Conservation (phyloP, 2,329 filamentous ascomycete species). For the Diplodia corticola region DNA sequence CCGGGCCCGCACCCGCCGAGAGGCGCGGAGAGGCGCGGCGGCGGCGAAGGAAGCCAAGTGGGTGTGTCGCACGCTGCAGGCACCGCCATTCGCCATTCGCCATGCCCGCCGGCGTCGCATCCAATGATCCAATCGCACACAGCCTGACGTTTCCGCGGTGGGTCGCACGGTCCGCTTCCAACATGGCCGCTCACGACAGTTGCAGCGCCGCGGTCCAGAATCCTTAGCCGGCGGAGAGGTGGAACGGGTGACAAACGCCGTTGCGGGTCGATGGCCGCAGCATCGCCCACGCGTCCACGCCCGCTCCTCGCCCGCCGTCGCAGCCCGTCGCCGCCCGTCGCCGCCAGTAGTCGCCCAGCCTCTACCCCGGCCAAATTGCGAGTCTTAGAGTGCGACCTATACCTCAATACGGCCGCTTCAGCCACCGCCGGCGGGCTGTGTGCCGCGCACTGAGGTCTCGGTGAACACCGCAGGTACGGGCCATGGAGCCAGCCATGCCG, state of each 20-base stretch:
- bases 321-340: no score
- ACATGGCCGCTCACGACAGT: neutral
- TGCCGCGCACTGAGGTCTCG: slow-evolving; percentile 17
- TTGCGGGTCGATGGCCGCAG: slow-evolving; percentile 14
- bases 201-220: slow-evolving; percentile 8
- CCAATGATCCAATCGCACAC: slow-evolving; percentile 20
- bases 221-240: no score
- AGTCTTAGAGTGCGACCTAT: slow-evolving; percentile 6
- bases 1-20: no score
- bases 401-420: slow-evolving; percentile 9
- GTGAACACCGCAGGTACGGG: slow-evolving; percentile 17
- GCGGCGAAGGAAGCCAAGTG: slow-evolving; percentile 5
- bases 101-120: slow-evolving; percentile 2
- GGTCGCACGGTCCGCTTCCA: slow-evolving; percentile 16
- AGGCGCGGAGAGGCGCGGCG: neutral
- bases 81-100: neutral
- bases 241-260: slow-evolving; percentile 6
- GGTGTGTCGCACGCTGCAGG: neutral
- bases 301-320: no score
- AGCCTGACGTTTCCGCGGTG: slow-evolving; percentile 1
- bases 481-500: slow-evolving; percentile 11
- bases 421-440: slow-evolving; percentile 15
- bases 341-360: neutral
- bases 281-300: neutral
- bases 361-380: neutral